Evolutionary conservation across 75 land plant species (phyloP).

Genomic region (Cunninghamia lanceolata): DNA sequence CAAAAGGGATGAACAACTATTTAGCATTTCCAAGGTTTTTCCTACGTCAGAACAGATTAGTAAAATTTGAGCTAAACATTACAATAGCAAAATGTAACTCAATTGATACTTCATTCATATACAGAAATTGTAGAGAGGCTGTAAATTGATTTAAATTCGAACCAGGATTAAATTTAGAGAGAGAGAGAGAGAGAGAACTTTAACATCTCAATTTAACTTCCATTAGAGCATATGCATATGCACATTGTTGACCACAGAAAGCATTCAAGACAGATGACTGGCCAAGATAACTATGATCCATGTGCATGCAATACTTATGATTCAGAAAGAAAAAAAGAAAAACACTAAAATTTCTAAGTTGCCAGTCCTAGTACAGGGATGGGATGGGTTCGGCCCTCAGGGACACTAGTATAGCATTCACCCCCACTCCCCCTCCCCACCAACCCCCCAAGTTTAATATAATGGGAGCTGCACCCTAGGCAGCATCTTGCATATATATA

Average conservation of each 20-base stretch:
- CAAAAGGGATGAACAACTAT: not conserved
- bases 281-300: not conserved
- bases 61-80: not conserved
- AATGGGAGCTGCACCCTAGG: too few species aligned
- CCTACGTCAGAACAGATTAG: not conserved
- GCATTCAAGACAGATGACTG: not conserved
- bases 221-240: not conserved
- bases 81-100: not conserved
- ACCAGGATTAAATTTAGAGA: not conserved
- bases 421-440: too few species aligned
- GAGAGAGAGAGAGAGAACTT: not conserved
- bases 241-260: not conserved
- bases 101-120: not conserved
- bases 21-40: not conserved
- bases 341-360: too few species aligned
- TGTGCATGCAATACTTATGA: not conserved
- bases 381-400: too few species aligned
- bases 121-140: not conserved
- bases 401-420: too few species aligned
- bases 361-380: too few species aligned
- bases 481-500: too few species aligned
- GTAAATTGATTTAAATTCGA: not conserved
- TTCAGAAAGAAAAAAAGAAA: too few species aligned
- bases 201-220: not conserved
- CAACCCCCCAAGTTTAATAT: too few species aligned